Evolutionary conservation across 331 rosid species (phyloP).

Genomic region (Dryas integrifolia): DNA sequence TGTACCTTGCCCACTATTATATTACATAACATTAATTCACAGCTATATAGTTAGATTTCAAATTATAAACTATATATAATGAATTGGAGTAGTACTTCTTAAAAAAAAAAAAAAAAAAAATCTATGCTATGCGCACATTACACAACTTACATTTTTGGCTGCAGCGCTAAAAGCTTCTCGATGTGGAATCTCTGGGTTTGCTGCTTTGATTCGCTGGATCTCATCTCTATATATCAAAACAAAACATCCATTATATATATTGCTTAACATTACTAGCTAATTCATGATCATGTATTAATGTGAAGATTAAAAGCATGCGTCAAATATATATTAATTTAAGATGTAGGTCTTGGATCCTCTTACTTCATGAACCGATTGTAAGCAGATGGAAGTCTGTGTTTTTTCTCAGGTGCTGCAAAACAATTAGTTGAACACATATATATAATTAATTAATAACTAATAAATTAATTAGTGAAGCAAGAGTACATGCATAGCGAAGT

Average conservation of each 20-base stretch:
- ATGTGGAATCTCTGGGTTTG: constrained; percentile 90
- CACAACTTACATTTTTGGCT: constrained; percentile 65
- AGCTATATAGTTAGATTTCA: constrained; percentile 3
- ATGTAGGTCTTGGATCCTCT: constrained; percentile 14
- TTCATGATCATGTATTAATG: too few species aligned
- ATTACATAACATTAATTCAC: not conserved
- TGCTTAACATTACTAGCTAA: too few species aligned
- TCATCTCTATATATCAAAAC: constrained; percentile 58
- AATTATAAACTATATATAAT: not conserved
- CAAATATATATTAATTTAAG: too few species aligned
- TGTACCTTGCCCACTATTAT: constrained; percentile 91
- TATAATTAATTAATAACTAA: too few species aligned
- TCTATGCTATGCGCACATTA: not conserved
- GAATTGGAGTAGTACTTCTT: too few species aligned
- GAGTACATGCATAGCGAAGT: not conserved
- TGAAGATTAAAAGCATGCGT: too few species aligned
- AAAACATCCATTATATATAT: not conserved
- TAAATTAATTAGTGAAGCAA: too few species aligned
- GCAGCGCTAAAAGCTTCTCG: constrained; percentile 98
- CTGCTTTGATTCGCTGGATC: constrained; percentile 93
- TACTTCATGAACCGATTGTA: constrained; percentile 99
- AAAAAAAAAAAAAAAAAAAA: not conserved
- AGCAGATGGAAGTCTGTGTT: constrained; percentile 94
- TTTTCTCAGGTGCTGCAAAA: constrained; percentile 92
- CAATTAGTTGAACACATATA: not conserved